These are phyloP conservation scores for Mortierella sp. DNA, from an alignment of 371 early-diverging fungal genomes.

Conservation along the genomic window DNA sequence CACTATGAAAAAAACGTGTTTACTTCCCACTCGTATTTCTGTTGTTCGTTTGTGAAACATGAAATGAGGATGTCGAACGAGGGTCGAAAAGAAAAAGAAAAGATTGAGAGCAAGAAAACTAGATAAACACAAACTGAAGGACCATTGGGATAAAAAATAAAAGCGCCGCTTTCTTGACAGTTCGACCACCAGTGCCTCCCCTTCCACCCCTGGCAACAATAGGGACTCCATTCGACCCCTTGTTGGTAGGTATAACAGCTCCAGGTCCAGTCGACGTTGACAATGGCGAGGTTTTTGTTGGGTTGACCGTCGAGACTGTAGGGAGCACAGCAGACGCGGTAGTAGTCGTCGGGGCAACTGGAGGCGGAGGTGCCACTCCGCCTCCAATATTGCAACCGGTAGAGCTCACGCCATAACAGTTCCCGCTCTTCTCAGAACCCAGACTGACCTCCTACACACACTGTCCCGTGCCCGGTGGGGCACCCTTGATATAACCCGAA, in stretches of 20 bases:
- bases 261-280: not conserved
- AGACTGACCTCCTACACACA: not conserved
- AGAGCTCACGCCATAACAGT: not conserved
- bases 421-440: not conserved
- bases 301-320: too few species aligned
- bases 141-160: not conserved
- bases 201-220: not conserved
- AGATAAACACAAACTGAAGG: not conserved
- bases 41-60: too few species aligned
- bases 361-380: not conserved
- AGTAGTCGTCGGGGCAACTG: not conserved
- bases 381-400: not conserved
- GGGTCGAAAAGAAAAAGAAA: not conserved
- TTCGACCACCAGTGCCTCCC: too few species aligned
- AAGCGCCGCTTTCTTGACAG: constrained; percentile 5
- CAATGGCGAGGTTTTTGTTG: not conserved
- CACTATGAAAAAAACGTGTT: too few species aligned
- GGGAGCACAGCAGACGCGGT: not conserved
- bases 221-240: not conserved
- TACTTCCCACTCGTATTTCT: too few species aligned
- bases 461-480: not conserved
- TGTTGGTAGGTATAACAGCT: not conserved
- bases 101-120: too few species aligned
- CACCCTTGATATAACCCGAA: not conserved
- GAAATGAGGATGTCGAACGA: too few species aligned